Conservation (phyloP, 1,139 yeast genomes). For the Nakaseomyces uthaithaninus region DNA sequence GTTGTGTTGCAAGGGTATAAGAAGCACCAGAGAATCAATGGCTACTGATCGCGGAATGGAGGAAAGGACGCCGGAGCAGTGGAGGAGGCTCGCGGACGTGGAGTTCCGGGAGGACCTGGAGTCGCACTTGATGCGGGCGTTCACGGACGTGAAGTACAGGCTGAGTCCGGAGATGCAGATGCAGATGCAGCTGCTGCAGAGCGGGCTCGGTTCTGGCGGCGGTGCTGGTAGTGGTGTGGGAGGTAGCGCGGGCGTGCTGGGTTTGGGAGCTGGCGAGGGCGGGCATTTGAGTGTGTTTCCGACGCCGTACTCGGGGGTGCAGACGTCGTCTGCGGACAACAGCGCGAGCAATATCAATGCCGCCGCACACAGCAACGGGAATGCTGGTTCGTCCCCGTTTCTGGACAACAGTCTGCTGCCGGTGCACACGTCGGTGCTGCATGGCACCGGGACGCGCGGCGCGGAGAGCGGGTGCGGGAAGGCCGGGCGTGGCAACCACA, state of each 20-base stretch:
- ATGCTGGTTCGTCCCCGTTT: slow-evolving; percentile 6
- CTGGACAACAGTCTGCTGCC: slow-evolving; percentile 3
- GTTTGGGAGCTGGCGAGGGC: too few species aligned
- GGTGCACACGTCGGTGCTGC: background rate
- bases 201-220: slow-evolving; percentile 1
- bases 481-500: background rate
- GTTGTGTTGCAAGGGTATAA: too few species aligned
- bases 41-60: too few species aligned
- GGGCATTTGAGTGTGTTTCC: slow-evolving; percentile 5
- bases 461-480: background rate
- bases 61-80: slow-evolving; percentile 1
- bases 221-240: too few species aligned
- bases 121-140: slow-evolving; percentile 3
- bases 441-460: background rate
- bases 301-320: slow-evolving; percentile 6
- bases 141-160: slow-evolving; percentile 3
- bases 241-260: too few species aligned
- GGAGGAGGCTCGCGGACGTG: background rate
- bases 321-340: slow-evolving; percentile 6
- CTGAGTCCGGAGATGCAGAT: slow-evolving; percentile 5
- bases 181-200: slow-evolving; percentile 1
- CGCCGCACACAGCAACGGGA: background rate
- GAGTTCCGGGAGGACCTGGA: slow-evolving; percentile 4
- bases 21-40: too few species aligned
- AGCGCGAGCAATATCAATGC: background rate